Evolutionary conservation across 1,139 yeast genomes (phyloP), one percentile per base, ranked within the genome.

Genomic region (Scheffersomyces illinoinensis): DNA sequence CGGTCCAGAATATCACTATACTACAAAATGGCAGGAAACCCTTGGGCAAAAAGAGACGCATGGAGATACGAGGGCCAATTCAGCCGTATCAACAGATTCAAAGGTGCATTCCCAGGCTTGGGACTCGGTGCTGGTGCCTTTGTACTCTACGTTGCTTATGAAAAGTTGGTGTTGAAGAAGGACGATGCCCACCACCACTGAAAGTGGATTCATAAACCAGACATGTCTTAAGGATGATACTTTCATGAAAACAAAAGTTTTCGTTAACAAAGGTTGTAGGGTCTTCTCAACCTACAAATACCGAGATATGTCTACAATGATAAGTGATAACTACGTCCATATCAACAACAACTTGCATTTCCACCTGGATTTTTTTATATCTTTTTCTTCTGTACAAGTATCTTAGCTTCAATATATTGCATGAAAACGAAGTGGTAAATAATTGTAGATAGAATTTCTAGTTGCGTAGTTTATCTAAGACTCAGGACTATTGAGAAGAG

Each of bases 11-110:
- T 33, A 33, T 10, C 33, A 12, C 43, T 8, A 33, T 33, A 33
- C 43, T 10, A 33, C 43, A 33, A 33, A 48, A 48, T 48, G 51
- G 51, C 51, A 48, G 51, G 51, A 48, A 79, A 80, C 68, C 84
- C 84, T 58, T 81, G 85, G 85, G 84, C 83, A 57, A 79, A 78
- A 68, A 89, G 97, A 83, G 97, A 91, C 73, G 96, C 96, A 57
- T 91, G 97, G 97, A 87, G 97, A 81, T 89, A 86, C 75, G 89
- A 87, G 68, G 96, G 96, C 61, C 91, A 88, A 60, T 91, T 91
- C 78, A 82, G 90, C 59, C 86, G 93, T 67, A 76, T 78, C 58
- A 87, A 88, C 76, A 81, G 96, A 68, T 89, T 87, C 75, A 87
- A 82, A 68, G 86, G 86, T 60, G 84, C 91, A n/a, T 85, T 91